Evolutionary conservation across 495 filamentous ascomycete genomes (phyloP), one percentile per base, ranked within the genome.

Genomic region (Tetracladium setigerum): DNA sequence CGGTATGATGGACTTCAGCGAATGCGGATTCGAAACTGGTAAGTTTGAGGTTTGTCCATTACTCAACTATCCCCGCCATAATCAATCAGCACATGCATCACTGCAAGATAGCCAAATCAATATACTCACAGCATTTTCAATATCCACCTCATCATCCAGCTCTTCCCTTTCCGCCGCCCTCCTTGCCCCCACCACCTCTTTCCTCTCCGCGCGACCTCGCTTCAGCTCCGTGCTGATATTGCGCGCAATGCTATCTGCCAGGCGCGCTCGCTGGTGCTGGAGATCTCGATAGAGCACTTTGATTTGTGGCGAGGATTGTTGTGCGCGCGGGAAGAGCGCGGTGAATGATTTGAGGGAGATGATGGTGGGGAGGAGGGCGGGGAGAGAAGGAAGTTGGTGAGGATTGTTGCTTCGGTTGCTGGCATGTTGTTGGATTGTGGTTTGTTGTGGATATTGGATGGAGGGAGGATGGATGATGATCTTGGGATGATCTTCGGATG

Each of bases 341-440:
- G 77, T 79, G 67, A 94, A 94, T 52, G 87, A 76, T 41, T 80
- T 69, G 22, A 91, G 67, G 12, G 87, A 79, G 54, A 91, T 73
- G 46, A 88, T 69, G 32, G 81, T 76, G 7, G 83, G 82, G 42
- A 92, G 66, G 22, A 84, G 73, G 4, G 87, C 81, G 6, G 87
- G 83, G 82, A 69, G 39, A 94, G 79, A 33, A 95, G 71, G 55
- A 91, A 94, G 52, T 82, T 83, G 61, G 69, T 74, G 43, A 95
- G 74, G 52, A 95, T 84, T 3, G 74, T 74, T 33, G 71, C 64
- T 57, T 91, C 86, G 24, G 79, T 81, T 8, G 84, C 82, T 14
- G 86, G 69, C 86, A 89, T 88, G 22, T 27, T 27, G 3, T 34
- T 36, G 64, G 38, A 2, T n/a, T 16, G 13, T 4, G 5, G 19